A percentile compares a stretch with the other conserved stretches of the same genome.
These are phyloP conservation scores for Scenedesmus sp. DNA, from an alignment of 163 green algal genomes.

Conservation along the genomic window DNA sequence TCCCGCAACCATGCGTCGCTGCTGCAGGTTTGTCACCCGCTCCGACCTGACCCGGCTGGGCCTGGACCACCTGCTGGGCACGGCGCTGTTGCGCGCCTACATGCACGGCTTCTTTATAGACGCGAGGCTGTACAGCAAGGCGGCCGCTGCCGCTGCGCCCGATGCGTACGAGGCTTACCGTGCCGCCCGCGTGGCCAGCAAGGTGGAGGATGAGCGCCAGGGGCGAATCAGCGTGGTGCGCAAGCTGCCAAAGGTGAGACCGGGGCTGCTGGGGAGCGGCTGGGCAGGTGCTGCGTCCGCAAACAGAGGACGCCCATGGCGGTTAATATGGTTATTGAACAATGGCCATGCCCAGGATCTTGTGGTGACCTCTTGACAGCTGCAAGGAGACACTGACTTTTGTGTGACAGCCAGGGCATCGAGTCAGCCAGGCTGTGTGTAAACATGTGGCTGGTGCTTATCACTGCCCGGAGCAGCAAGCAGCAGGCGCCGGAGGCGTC, in stretches of 20 bases:
- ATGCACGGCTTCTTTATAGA: conserved; percentile 99
- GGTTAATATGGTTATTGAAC: too few species aligned
- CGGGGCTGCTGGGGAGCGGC: not conserved
- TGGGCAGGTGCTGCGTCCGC: too few species aligned
- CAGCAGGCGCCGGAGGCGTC: too few species aligned
- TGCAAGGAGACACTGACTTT: too few species aligned
- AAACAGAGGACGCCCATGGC: too few species aligned
- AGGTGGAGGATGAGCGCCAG: conserved; percentile 92
- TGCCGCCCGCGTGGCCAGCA: conserved; percentile 84
- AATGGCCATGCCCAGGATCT: too few species aligned
- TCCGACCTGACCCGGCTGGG: conserved; percentile 89
- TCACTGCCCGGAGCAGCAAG: too few species aligned
- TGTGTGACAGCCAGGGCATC: too few species aligned
- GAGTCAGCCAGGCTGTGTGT: not conserved
- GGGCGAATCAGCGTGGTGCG: conserved; percentile 86
- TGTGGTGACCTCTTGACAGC: too few species aligned
- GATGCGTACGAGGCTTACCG: conserved; percentile 95
- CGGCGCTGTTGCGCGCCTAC: conserved; percentile 94
- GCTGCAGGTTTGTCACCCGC: conserved; percentile 92
- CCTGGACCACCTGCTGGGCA: conserved; percentile 94
- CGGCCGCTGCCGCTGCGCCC: conserved; percentile 84
- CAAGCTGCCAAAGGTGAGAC: conserved; percentile 91
- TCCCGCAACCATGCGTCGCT: not conserved
- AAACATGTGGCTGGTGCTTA: too few species aligned
- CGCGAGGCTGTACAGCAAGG: conserved; percentile 95